Conservation (phyloP, 1,284 basidiomycete genomes). For the Porodaedalea pini region DNA sequence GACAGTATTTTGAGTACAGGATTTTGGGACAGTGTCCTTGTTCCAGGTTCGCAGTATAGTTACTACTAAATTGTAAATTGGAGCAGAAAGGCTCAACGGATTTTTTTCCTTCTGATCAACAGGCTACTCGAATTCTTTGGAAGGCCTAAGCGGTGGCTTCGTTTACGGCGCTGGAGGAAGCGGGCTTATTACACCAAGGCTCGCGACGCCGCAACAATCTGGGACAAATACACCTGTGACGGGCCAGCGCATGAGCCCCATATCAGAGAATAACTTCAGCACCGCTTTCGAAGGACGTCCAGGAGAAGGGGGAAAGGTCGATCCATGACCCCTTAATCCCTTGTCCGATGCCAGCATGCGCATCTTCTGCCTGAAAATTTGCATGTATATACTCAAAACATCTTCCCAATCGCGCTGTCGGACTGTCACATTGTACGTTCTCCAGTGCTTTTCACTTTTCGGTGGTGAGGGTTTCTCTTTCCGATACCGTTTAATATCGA, state of each 20-base stretch:
- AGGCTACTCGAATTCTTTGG: constrained; percentile 76
- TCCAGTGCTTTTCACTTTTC: neutral
- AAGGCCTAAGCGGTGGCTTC: constrained; percentile 77
- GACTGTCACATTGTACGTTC: neutral
- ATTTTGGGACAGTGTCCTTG: constrained; percentile 82
- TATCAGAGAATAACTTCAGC: constrained; percentile 18
- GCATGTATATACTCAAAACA: neutral
- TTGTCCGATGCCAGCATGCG: neutral
- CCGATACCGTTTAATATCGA: neutral
- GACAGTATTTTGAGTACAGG: constrained; percentile 71
- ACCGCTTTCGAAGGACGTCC: constrained; percentile 15
- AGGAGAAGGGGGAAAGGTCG: constrained; percentile 11
- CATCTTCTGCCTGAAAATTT: neutral
- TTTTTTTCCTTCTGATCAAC: constrained; percentile 1
- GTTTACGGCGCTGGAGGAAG: constrained; percentile 77
- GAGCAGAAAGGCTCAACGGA: constrained; percentile 12
- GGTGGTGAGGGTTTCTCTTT: neutral
- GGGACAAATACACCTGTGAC: constrained; percentile 33
- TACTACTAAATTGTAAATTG: constrained; percentile 1
- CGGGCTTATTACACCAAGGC: constrained; percentile 59
- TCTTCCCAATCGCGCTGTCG: neutral
- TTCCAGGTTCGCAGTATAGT: constrained; percentile 58
- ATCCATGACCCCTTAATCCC: constrained; percentile 6
- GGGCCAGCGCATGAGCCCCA: constrained; percentile 10
- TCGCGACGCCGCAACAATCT: constrained; percentile 37